Conservation (phyloP, 306 rosid genomes). For the Castanea mollissima region DNA sequence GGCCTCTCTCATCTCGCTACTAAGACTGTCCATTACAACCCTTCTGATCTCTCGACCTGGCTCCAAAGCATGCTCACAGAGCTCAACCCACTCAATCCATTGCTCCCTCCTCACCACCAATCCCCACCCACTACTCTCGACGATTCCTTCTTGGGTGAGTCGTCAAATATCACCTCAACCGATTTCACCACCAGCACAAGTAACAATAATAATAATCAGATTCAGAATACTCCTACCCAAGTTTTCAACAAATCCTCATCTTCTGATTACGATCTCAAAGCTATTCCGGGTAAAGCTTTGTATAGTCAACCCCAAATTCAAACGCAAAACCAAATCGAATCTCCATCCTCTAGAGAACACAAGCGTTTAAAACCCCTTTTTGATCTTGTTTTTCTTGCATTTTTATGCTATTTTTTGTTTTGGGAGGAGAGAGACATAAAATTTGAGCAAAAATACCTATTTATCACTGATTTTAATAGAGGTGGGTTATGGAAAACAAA, state of each 20-base stretch:
- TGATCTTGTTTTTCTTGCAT: too few relatives aligned
- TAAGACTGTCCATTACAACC: slow-evolving; percentile 69
- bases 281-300: slow-evolving; percentile 68
- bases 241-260: slow-evolving; percentile 50
- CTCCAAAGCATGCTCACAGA: slow-evolving; percentile 63
- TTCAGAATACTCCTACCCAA: background rate
- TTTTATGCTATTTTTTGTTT: too few relatives aligned
- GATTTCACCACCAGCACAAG: slow-evolving; percentile 19
- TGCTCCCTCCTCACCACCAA: slow-evolving; percentile 10
- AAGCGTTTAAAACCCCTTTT: slow-evolving; percentile 43
- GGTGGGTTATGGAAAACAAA: too few relatives aligned
- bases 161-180: slow-evolving; percentile 52
- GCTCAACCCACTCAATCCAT: slow-evolving; percentile 45
- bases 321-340: background rate
- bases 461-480: too few relatives aligned
- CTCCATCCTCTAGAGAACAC: slow-evolving; percentile 36
- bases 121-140: slow-evolving; percentile 1
- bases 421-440: too few relatives aligned
- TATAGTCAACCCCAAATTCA: slow-evolving; percentile 19
- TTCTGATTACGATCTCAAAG: slow-evolving; percentile 69
- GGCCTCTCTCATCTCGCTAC: slow-evolving; percentile 51
- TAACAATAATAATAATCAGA: background rate
- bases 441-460: too few relatives aligned
- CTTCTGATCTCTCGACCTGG: slow-evolving; percentile 78
- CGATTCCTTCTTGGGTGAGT: slow-evolving; percentile 50